These are phyloP conservation scores for Setaria viridis DNA, from an alignment of 202 grass and related monocot genomes.

Conservation along the genomic window DNA sequence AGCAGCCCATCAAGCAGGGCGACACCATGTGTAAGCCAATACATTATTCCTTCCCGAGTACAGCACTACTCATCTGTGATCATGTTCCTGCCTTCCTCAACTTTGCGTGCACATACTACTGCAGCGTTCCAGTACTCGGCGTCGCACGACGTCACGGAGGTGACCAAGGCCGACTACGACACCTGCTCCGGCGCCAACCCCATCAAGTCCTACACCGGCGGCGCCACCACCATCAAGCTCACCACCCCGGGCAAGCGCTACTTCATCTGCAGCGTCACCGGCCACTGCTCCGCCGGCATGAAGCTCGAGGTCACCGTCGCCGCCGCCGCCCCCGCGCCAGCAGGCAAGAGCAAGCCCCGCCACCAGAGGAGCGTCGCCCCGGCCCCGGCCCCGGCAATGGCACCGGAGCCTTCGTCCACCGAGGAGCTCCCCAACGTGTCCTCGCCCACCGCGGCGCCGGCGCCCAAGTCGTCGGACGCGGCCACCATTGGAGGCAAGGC, in stretches of 20 bases:
- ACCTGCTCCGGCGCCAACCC: slow-evolving; percentile 59
- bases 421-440: slow-evolving; percentile 39
- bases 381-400: neutral
- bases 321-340: slow-evolving; percentile 8
- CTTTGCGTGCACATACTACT: too few species aligned
- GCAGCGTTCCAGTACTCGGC: slow-evolving; percentile 50
- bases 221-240: slow-evolving; percentile 57
- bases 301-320: slow-evolving; percentile 71
- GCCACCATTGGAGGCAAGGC: neutral
- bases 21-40: slow-evolving; percentile 56
- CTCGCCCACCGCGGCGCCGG: slow-evolving; percentile 30
- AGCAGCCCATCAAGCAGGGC: slow-evolving; percentile 42
- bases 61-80: too few species aligned
- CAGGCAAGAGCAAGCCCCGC: slow-evolving; percentile 30
- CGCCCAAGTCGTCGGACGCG: slow-evolving; percentile 45
- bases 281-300: slow-evolving; percentile 78
- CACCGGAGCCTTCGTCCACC: neutral
- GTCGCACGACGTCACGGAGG: slow-evolving; percentile 72
- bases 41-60: too few species aligned
- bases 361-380: slow-evolving; percentile 44
- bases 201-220: slow-evolving; percentile 46
- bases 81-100: too few species aligned
- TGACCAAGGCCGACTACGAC: slow-evolving; percentile 66
- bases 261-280: slow-evolving; percentile 77
- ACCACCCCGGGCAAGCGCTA: slow-evolving; percentile 54